A percentile compares a stretch with the other conserved stretches of the same genome.
Evolutionary conservation across 2,329 filamentous ascomycete species (phyloP).

Genomic region (Fusarium floridanum): DNA sequence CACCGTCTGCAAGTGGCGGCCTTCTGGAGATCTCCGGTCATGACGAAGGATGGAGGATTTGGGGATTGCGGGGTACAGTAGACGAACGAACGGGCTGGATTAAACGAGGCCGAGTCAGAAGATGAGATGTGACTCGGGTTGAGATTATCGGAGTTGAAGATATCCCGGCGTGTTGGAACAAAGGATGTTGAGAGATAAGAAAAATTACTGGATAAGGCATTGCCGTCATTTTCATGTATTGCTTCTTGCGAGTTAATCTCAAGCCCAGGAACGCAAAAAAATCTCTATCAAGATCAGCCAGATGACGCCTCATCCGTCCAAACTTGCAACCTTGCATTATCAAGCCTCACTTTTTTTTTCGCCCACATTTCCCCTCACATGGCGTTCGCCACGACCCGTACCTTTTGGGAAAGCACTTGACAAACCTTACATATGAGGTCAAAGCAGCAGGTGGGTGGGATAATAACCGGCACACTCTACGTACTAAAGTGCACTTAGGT

Average conservation of each 20-base stretch:
- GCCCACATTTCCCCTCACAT: neutral
- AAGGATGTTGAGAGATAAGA: neutral
- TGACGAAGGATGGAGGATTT: neutral
- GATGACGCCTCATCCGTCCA: neutral
- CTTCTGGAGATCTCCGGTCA: constrained; percentile 2
- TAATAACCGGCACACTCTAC: too few relatives aligned
- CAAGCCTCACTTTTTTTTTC: neutral
- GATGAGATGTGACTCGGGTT: neutral
- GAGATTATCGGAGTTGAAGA: neutral
- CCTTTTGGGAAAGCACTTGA: constrained; percentile 21
- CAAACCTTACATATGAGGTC: constrained; percentile 29
- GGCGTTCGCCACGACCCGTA: constrained; percentile 14
- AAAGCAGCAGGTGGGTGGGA: too few relatives aligned
- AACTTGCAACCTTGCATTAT: neutral
- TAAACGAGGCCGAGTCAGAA: neutral
- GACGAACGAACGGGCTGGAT: neutral
- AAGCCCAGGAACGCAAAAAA: constrained; percentile 1
- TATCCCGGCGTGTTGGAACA: neutral
- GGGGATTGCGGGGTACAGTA: constrained; percentile 14
- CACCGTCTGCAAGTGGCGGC: neutral
- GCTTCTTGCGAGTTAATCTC: neutral
- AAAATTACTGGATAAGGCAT: neutral
- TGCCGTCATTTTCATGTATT: neutral
- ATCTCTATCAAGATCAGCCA: neutral
- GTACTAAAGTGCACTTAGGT: too few relatives aligned